Evolutionary conservation across 2,329 filamentous ascomycete genomes (phyloP), one percentile per base, ranked within the genome.

Genomic region (Verticillium dahliae): DNA sequence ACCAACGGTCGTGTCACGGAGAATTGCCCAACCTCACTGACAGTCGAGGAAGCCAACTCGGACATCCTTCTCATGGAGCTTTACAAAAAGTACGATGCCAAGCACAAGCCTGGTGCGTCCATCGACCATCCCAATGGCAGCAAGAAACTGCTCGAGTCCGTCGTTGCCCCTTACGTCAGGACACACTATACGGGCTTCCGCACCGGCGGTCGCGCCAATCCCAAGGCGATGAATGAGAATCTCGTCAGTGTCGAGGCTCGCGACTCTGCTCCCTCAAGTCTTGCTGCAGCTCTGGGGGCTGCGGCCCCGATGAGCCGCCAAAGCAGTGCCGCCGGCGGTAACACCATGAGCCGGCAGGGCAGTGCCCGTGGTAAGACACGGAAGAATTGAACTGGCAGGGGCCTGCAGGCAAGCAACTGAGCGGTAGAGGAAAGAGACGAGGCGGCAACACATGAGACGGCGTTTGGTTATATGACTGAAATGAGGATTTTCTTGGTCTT

Each of bases 1-100:
- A 79, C 81, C 14, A 83, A 84, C 63, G 77, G 80, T 55, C 77
- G 81, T 62, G 78, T 79, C 56, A 75, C 78, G 13, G 84, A 86
- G 62, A 86, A 85, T 70, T 83, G 81, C 37, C 83, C 84, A 1
- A 76, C 78, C 1, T 74, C 78, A 15, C 73, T 86, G 31, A 76
- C 78, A 13, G 69, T 75, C 6, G 81, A 85, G 41, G 83, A 86
- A 62, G 77, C 85, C 54, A 73, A 75, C 37, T 81, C 80, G 7
- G 85, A 87, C 59, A 72, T 87, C 34, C 77, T 80, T 10, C 80
- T 88, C 57, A 85, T 89, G 76, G 81, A 81, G 39, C 78, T 82
- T 63, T 81, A 84, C 66, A 81, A 81, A 69, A 80, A 82, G 65
- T 87, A 86, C 65, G 81, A 84, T 68, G 74, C 77, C 61, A 73